These are phyloP conservation scores for Dendrocalamus latiflorus DNA, from an alignment of 202 grass and related monocot genomes.

Conservation along the genomic window DNA sequence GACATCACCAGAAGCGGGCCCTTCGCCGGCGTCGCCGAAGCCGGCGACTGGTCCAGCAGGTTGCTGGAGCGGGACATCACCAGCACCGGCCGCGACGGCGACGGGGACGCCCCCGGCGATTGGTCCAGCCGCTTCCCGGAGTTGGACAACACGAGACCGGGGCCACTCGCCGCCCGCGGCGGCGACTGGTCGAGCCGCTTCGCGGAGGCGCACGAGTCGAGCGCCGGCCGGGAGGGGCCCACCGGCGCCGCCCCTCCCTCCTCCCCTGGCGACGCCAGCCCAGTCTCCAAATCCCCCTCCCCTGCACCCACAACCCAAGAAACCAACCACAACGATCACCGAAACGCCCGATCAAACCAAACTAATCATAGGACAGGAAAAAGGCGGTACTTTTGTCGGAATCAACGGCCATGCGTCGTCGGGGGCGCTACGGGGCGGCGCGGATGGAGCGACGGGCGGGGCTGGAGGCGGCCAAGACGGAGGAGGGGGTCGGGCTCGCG, in stretches of 20 bases:
- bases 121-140: slow-evolving; percentile 58
- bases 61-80: slow-evolving; percentile 66
- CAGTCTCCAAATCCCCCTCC: slow-evolving; percentile 47
- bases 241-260: not conserved
- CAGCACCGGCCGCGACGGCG: slow-evolving; percentile 34
- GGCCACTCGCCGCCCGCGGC: slow-evolving; percentile 23
- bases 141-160: slow-evolving; percentile 54
- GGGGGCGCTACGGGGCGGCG: not conserved
- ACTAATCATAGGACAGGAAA: not conserved
- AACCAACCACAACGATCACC: not conserved
- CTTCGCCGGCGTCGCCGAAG: not conserved
- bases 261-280: slow-evolving; percentile 31
- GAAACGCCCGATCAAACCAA: slow-evolving; percentile 3
- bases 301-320: slow-evolving; percentile 6
- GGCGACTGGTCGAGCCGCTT: slow-evolving; percentile 55
- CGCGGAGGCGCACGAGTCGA: slow-evolving; percentile 3
- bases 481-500: not conserved
- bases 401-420: slow-evolving; percentile 37
- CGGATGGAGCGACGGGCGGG: slow-evolving; percentile 6
- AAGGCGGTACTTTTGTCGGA: slow-evolving; percentile 38
- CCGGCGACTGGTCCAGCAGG: slow-evolving; percentile 31
- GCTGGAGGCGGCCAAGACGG: not conserved
- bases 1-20: slow-evolving; percentile 44
- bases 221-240: not conserved
- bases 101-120: too few relatives aligned